A percentile compares a stretch with the other conserved stretches of the same genome.
Conservation (phyloP, 176 grass and related monocot species). For the Bolboschoenus planiculmis region DNA sequence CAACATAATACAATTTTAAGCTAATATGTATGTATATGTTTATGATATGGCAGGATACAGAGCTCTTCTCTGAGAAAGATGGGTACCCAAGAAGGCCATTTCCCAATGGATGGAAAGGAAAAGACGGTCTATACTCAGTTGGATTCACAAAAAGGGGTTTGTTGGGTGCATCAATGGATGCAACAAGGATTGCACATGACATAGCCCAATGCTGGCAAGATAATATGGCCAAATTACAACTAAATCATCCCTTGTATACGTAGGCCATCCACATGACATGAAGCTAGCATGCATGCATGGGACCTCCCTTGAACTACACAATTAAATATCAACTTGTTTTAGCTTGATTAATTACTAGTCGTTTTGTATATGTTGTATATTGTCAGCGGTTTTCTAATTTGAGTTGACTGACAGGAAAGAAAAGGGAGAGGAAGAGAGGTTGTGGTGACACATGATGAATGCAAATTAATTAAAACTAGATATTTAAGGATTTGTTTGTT, state of each 20-base stretch:
- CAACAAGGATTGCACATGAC: slow-evolving; percentile 50
- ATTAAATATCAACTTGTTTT: slow-evolving; percentile 30
- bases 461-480: slow-evolving; percentile 27
- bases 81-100: slow-evolving; percentile 58
- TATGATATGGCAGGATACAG: slow-evolving; percentile 42
- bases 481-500: slow-evolving; percentile 25
- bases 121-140: slow-evolving; percentile 62
- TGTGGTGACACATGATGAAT: background rate
- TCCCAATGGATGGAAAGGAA: slow-evolving; percentile 76
- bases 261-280: background rate
- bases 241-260: background rate
- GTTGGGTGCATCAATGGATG: slow-evolving; percentile 58
- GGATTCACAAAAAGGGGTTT: slow-evolving; percentile 71
- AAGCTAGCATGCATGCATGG: background rate
- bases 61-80: slow-evolving; percentile 73
- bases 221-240: background rate
- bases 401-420: slow-evolving; percentile 27
- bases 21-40: background rate
- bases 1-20: background rate
- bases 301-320: slow-evolving; percentile 18
- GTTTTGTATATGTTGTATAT: slow-evolving; percentile 20
- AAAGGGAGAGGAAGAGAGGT: background rate
- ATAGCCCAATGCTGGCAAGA: slow-evolving; percentile 31
- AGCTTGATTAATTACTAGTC: slow-evolving; percentile 34
- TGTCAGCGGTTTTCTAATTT: slow-evolving; percentile 28